Base-by-base conservation (phyloP, 192 early-diverging fungal species). In the Dispira parvispora region DNA sequence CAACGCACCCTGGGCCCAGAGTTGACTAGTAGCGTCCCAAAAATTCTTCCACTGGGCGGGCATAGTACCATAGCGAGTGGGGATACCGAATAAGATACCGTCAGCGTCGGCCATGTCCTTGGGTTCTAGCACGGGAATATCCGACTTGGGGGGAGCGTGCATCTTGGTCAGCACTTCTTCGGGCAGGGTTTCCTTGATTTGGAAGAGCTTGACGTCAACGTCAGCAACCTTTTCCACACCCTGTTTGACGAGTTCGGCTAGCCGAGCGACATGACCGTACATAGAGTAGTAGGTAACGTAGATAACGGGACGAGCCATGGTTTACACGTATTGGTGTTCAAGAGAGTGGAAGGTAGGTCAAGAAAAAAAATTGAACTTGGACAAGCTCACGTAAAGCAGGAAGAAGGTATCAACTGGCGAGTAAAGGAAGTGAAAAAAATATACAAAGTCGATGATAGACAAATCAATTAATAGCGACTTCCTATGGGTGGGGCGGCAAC, bases 31-130 rank as follows among this genome's bases (percentile, higher is more conserved):
- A 3, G 77, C 63, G 69, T 85, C 83, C 64, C 75, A 76, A 78
- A 83, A 83, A 46, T 83, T 63, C 77, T 87, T 88, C 64, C 89
- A 71, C 65, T 92, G 90, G 21, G 88, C 84, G n/a, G 90, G 80
- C 18, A 79, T 60, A 4, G 62, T 67, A 44, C 90, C 88, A 65
- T 80, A 92, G 11, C 87, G 74, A 10, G 85, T 84, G 38, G 83
- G 77, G 71, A 82, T 67, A 26, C 86, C 86, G 65, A 88, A 84
- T 62, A 88, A 27, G 73, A 77, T 82, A 12, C 71, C 86, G 71
- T 88, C 86, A 44, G 78, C 78, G 46, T 80, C 75, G 32, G 71
- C 69, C 21, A 88, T 67, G 18, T 82, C 61, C 25, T 71, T 69
- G 49, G 80, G 69, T 14, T 60, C 66, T 65, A 82, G 71, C 55